These are phyloP conservation scores for Colletotrichum salicis DNA, from an alignment of 2,329 filamentous ascomycete species.

Conservation along the genomic window DNA sequence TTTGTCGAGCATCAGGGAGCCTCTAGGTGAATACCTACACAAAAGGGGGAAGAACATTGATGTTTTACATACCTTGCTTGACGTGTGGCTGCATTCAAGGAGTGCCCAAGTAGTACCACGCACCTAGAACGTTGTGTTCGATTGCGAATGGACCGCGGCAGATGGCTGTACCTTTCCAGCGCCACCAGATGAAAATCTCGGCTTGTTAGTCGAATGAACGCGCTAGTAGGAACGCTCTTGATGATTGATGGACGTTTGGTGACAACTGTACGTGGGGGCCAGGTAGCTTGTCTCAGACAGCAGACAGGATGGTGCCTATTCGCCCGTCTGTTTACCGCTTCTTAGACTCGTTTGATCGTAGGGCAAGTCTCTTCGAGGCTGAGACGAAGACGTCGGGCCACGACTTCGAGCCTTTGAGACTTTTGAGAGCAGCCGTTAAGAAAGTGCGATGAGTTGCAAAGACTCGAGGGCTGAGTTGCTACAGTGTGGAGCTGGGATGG, in stretches of 20 bases:
- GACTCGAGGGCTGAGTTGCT: background rate
- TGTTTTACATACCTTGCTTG: constrained; percentile 23
- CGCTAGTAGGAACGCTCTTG: constrained; percentile 24
- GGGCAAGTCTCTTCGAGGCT: background rate
- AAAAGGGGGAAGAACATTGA: background rate
- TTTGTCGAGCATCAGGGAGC: background rate
- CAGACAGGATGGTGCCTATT: constrained; percentile 12
- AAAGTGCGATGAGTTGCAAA: constrained; percentile 2
- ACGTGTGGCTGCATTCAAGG: constrained; percentile 9
- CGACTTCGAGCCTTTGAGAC: background rate
- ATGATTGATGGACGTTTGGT: constrained; percentile 22
- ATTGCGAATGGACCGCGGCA: constrained; percentile 32
- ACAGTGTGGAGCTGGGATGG: background rate
- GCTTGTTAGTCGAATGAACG: constrained; percentile 23
- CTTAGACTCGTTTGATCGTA: background rate
- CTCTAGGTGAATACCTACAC: background rate
- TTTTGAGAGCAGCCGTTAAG: background rate
- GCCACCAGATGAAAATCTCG: constrained; percentile 28
- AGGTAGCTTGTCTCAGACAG: constrained; percentile 32
- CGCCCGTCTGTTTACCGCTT: constrained; percentile 23
- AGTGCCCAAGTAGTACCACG: constrained; percentile 17
- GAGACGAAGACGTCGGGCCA: background rate
- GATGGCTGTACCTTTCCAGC: constrained; percentile 32
- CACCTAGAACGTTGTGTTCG: constrained; percentile 23
- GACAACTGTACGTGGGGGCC: constrained; percentile 28